Conservation (phyloP, 139 green algal genomes). For the Desmodesmus armatus region DNA sequence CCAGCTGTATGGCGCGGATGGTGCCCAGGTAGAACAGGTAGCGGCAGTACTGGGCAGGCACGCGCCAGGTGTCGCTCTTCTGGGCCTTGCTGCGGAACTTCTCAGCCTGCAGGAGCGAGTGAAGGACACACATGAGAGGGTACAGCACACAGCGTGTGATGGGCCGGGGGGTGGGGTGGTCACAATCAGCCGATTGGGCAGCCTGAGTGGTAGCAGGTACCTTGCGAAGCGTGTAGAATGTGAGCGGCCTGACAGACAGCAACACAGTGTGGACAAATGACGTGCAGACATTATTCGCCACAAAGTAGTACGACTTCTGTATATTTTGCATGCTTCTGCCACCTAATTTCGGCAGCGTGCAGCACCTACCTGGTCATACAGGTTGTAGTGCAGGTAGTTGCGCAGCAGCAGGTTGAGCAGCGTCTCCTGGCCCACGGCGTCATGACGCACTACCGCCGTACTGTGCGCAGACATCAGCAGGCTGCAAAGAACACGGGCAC, state of each 20-base stretch:
- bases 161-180: too few relatives aligned
- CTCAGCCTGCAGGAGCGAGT: constrained; percentile 82
- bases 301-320: too few relatives aligned
- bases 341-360: too few relatives aligned
- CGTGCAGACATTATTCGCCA: too few relatives aligned
- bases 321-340: too few relatives aligned
- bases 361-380: constrained; percentile 92
- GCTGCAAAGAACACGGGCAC: too few relatives aligned
- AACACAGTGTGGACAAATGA: too few relatives aligned
- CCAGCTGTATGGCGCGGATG: constrained; percentile 93
- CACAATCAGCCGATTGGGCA: not conserved
- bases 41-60: constrained; percentile 86
- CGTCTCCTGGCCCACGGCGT: constrained; percentile 94
- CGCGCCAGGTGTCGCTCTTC: constrained; percentile 81
- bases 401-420: constrained; percentile 97
- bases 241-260: too few relatives aligned
- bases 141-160: not conserved
- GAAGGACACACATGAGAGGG: not conserved
- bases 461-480: constrained; percentile 89
- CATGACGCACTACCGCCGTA: constrained; percentile 92
- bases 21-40: constrained; percentile 97
- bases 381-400: constrained; percentile 96
- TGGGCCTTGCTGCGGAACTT: constrained; percentile 95
- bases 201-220: too few relatives aligned
- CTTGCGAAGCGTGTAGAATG: too few relatives aligned